Conservation (phyloP, 2,329 filamentous ascomycete species). For the Colletotrichum navitas region DNA sequence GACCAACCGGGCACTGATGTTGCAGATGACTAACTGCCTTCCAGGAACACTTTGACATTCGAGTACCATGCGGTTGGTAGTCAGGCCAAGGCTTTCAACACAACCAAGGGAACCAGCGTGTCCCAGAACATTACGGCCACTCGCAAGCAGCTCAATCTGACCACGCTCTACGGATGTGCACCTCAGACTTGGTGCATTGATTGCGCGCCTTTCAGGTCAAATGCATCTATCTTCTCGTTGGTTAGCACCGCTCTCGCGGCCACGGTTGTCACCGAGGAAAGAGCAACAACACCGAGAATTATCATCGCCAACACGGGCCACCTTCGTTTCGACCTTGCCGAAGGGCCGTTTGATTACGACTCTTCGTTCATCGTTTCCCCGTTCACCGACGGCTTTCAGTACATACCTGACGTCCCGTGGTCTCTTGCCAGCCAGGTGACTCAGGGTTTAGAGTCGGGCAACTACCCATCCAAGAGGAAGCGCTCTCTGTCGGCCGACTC, state of each 20-base stretch:
- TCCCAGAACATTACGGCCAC: conserved; percentile 63
- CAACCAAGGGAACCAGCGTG: conserved; percentile 55
- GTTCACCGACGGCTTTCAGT: conserved; percentile 66
- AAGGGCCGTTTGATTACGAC: conserved; percentile 71
- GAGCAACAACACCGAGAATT: conserved; percentile 58
- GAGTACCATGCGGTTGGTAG: conserved; percentile 70
- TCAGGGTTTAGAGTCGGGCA: conserved; percentile 8
- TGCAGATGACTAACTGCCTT: not conserved
- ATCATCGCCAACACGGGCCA: conserved; percentile 72
- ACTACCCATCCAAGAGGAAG: conserved; percentile 19
- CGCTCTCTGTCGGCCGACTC: conserved; percentile 11
- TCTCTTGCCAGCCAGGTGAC: conserved; percentile 32
- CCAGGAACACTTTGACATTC: conserved; percentile 57
- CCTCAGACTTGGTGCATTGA: conserved; percentile 70
- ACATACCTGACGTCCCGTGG: conserved; percentile 66
- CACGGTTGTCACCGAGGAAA: conserved; percentile 62
- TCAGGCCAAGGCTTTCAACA: conserved; percentile 49
- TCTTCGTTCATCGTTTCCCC: conserved; percentile 68
- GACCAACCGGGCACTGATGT: conserved; percentile 51
- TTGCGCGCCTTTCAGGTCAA: conserved; percentile 63
- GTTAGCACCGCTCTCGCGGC: conserved; percentile 45
- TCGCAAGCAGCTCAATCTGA: conserved; percentile 67
- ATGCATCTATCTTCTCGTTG: conserved; percentile 21
- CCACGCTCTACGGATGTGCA: conserved; percentile 69
- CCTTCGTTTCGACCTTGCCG: conserved; percentile 71